Percentiles rank a stretch among this genome's conserved stretches.
phyloP scores from a whole-genome alignment of 441 rosid genomes.

The Codiaeum variegatum region DNA sequence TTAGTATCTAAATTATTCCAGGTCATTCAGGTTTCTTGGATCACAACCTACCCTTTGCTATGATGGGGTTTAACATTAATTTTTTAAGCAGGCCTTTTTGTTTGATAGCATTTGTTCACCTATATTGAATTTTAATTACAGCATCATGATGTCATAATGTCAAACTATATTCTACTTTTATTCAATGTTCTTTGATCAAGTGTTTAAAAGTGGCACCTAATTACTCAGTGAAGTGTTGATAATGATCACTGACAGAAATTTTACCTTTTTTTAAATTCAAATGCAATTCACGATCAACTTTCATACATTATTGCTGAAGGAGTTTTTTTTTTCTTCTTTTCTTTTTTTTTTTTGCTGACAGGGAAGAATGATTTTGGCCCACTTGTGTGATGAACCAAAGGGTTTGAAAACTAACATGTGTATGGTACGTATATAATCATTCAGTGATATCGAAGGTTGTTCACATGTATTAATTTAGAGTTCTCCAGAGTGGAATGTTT shows the following conservation, averaged over 20 bases:
- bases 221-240: neutral
- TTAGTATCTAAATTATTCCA: neutral
- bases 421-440: slow-evolving; percentile 48
- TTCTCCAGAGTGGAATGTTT: neutral
- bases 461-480: neutral
- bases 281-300: neutral
- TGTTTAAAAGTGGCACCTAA: neutral
- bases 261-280: neutral
- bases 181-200: neutral
- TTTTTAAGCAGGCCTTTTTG: neutral
- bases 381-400: slow-evolving; percentile 95
- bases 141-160: neutral
- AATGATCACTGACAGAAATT: slow-evolving; percentile 1
- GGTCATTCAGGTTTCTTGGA: neutral
- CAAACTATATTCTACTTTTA: neutral
- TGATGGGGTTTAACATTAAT: neutral
- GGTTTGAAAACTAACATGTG: slow-evolving; percentile 98
- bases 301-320: slow-evolving; percentile 19
- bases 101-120: neutral
- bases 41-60: too few relatives aligned
- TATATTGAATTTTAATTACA: too few relatives aligned
- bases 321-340: too few relatives aligned
- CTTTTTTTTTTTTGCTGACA: too few relatives aligned
- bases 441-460: neutral
- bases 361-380: slow-evolving; percentile 99